These are phyloP conservation scores for Microglena sp. DNA, from an alignment of 139 green algal genomes.

Conservation along the genomic window DNA sequence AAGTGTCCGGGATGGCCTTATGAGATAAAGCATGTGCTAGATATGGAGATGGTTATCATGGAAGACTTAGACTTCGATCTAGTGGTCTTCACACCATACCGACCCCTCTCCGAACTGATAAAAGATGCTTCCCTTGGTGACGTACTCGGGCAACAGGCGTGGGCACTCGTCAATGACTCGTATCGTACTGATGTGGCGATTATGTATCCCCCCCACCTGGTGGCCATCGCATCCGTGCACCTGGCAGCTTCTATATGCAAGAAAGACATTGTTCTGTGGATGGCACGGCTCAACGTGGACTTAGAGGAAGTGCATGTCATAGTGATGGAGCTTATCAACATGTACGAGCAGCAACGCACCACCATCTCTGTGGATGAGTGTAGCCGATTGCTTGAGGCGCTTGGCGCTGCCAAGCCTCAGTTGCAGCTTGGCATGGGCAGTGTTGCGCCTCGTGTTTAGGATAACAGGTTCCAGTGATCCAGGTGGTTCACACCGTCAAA, in stretches of 20 bases:
- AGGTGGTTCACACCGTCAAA: too few relatives aligned
- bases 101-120: not conserved
- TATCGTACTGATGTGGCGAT: constrained; percentile 6
- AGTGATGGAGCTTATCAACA: too few relatives aligned
- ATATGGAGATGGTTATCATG: constrained; percentile 50
- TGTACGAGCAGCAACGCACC: too few relatives aligned
- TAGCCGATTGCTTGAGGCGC: too few relatives aligned
- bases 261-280: not conserved
- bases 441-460: too few relatives aligned
- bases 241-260: not conserved
- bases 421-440: too few relatives aligned
- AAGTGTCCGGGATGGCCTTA: constrained; percentile 20
- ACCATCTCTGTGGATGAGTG: too few relatives aligned
- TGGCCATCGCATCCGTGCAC: constrained; percentile 6
- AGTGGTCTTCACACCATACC: constrained; percentile 10
- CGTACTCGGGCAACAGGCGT: not conserved
- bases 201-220: constrained; percentile 5
- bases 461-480: too few relatives aligned
- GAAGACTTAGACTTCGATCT: constrained; percentile 11
- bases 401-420: too few relatives aligned
- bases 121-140: not conserved
- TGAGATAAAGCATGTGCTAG: constrained; percentile 49
- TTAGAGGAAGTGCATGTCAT: constrained; percentile 25
- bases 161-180: constrained; percentile 10
- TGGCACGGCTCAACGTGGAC: constrained; percentile 83